phyloP scores from a whole-genome alignment of 2,329 filamentous ascomycete genomes.

The Fusarium sp. region DNA sequence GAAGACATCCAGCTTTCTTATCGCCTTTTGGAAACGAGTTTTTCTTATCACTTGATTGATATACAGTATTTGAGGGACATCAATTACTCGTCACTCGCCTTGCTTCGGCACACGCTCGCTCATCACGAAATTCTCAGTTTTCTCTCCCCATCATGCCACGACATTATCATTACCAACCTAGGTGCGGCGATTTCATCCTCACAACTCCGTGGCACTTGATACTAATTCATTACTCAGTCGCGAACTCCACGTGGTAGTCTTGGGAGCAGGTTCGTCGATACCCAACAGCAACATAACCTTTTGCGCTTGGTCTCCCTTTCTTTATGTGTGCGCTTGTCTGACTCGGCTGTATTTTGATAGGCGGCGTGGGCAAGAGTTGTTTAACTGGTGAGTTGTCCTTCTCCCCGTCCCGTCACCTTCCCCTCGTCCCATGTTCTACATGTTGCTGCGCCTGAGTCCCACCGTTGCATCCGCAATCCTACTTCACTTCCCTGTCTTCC shows the following conservation, averaged over 20 bases:
- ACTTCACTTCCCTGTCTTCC: constrained; percentile 32
- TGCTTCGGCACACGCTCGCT: constrained; percentile 18
- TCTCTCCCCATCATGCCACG: constrained; percentile 46
- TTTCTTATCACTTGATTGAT: constrained; percentile 29
- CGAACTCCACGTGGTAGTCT: constrained; percentile 85
- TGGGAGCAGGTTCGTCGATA: constrained; percentile 76
- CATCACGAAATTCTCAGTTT: constrained; percentile 14
- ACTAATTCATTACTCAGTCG: constrained; percentile 63
- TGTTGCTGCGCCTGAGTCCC: constrained; percentile 26
- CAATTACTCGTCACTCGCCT: constrained; percentile 14
- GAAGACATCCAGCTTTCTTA: constrained; percentile 8
- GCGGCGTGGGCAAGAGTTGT: constrained; percentile 93
- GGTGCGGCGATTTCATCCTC: constrained; percentile 32
- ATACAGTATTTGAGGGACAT: constrained; percentile 7
- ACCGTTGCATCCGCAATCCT: constrained; percentile 29
- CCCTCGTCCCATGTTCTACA: constrained; percentile 28
- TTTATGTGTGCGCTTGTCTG: constrained; percentile 44
- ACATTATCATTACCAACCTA: constrained; percentile 49
- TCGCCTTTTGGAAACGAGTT: constrained; percentile 18
- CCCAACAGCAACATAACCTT: constrained; percentile 19
- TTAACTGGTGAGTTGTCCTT: constrained; percentile 76
- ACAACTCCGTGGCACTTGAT: background rate
- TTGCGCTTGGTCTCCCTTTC: constrained; percentile 15
- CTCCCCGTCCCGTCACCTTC: constrained; percentile 1
- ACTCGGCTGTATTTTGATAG: constrained; percentile 59